Evolutionary conservation across 2,329 filamentous ascomycete genomes (phyloP).

Genomic region (Pseudonectria foliicola): DNA sequence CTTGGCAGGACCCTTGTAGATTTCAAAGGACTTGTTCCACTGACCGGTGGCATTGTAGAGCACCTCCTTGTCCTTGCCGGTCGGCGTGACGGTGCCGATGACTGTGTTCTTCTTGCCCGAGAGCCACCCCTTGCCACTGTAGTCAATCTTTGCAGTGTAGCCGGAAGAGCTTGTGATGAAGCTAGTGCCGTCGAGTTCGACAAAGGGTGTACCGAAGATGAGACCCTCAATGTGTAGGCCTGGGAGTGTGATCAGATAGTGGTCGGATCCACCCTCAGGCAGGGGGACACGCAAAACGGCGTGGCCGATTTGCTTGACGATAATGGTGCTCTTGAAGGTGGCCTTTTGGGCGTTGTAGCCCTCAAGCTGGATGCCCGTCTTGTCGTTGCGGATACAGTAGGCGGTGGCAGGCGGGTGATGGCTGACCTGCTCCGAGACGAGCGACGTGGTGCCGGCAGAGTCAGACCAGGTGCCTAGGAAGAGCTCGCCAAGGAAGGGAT

Average conservation of each 20-base stretch:
- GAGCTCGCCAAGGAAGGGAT: conserved; percentile 91
- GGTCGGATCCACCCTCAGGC: conserved; percentile 44
- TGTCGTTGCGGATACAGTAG: conserved; percentile 83
- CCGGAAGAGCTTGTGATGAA: conserved; percentile 83
- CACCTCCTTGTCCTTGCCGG: conserved; percentile 64
- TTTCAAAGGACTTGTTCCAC: conserved; percentile 78
- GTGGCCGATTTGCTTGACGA: conserved; percentile 91
- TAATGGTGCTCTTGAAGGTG: conserved; percentile 87
- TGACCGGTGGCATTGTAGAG: conserved; percentile 81
- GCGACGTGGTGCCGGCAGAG: conserved; percentile 68
- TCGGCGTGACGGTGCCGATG: conserved; percentile 63
- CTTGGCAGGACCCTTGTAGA: conserved; percentile 58
- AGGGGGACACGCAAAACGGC: conserved; percentile 69
- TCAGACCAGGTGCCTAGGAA: conserved; percentile 91
- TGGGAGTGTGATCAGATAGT: conserved; percentile 86
- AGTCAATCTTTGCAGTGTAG: conserved; percentile 85
- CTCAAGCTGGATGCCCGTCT: conserved; percentile 70
- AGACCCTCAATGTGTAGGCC: conserved; percentile 90
- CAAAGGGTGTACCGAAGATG: conserved; percentile 77
- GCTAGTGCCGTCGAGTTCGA: conserved; percentile 80
- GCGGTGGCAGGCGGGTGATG: conserved; percentile 94
- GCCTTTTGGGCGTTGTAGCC: conserved; percentile 97
- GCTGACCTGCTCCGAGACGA: conserved; percentile 90
- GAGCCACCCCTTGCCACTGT: conserved; percentile 89
- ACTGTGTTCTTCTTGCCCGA: conserved; percentile 95